phyloP scores from a whole-genome alignment of 2,329 filamentous ascomycete species.

The Fusarium sp. region DNA sequence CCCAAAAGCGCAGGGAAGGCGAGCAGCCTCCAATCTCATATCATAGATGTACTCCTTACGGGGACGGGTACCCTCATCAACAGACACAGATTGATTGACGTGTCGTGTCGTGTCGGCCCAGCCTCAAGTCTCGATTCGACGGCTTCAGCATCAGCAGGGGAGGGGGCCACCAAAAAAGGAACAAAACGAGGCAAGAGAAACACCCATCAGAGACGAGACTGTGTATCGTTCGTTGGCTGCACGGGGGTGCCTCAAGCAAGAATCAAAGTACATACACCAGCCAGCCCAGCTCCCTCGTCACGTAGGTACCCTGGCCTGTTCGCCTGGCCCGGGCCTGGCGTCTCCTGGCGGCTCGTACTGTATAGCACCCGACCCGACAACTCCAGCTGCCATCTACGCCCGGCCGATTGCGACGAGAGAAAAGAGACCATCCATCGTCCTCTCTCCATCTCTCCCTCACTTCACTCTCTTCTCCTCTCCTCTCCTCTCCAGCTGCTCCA shows the following conservation, averaged over 20 bases:
- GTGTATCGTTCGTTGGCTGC: conserved; percentile 15
- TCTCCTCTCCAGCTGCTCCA: neutral
- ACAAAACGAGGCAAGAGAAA: conserved; percentile 18
- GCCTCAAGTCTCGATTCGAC: conserved; percentile 43
- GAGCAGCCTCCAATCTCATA: neutral
- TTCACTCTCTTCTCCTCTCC: conserved; percentile 18
- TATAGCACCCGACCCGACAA: neutral
- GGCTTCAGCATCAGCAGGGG: conserved; percentile 24
- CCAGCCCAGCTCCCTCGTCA: neutral
- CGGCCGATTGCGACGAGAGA: conserved; percentile 19
- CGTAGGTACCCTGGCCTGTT: neutral
- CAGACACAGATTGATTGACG: conserved; percentile 36
- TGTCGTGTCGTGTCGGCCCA: conserved; percentile 27
- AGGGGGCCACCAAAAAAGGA: conserved; percentile 14
- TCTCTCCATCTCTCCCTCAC: neutral
- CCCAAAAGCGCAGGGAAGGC: conserved; percentile 4
- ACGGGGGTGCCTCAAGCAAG: conserved; percentile 16
- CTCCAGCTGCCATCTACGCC: conserved; percentile 9
- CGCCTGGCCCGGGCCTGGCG: neutral
- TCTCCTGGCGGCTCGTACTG: neutral
- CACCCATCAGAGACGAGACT: neutral
- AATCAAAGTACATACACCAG: conserved; percentile 1
- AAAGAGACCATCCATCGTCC: conserved; percentile 2
- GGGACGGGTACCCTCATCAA: neutral
- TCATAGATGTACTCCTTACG: neutral